Evolutionary conservation across 306 rosid genomes (phyloP).

Genomic region (Pueraria montana): DNA sequence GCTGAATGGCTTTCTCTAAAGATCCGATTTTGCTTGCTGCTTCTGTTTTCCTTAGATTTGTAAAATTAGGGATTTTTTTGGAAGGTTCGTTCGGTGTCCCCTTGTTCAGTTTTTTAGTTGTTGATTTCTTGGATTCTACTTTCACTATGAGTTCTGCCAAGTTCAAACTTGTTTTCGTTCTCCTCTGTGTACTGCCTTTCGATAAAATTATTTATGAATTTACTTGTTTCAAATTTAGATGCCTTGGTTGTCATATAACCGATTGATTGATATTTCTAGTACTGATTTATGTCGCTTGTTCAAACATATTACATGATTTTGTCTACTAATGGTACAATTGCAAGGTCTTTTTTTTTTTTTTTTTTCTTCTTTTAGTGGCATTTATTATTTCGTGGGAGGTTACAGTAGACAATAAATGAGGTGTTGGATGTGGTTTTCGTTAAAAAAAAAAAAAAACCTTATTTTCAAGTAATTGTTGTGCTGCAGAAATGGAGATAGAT

Average conservation of each 20-base stretch:
- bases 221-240: conserved; percentile 7
- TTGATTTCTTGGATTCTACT: conserved; percentile 3
- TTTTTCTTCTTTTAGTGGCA: not conserved
- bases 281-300: conserved; percentile 28
- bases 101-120: not conserved
- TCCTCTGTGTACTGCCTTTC: not conserved
- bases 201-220: conserved; percentile 27
- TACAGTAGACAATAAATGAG: not conserved
- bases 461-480: conserved; percentile 6
- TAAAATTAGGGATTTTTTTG: not conserved
- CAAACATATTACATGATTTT: not conserved
- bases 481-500: conserved; percentile 94
- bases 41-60: not conserved
- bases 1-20: too few species aligned
- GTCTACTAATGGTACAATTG: not conserved
- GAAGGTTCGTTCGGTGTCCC: too few species aligned
- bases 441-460: not conserved
- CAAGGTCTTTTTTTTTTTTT: not conserved
- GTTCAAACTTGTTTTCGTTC: not conserved
- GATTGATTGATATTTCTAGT: not conserved
- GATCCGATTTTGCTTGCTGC: not conserved
- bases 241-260: not conserved
- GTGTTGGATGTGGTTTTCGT: not conserved
- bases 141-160: not conserved
- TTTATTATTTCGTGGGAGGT: conserved; percentile 2